Percentiles rank a stretch among this genome's conserved stretches.
Evolutionary conservation across 1,284 basidiomycete genomes (phyloP).

Genomic region (Fomitopsis pinicola): DNA sequence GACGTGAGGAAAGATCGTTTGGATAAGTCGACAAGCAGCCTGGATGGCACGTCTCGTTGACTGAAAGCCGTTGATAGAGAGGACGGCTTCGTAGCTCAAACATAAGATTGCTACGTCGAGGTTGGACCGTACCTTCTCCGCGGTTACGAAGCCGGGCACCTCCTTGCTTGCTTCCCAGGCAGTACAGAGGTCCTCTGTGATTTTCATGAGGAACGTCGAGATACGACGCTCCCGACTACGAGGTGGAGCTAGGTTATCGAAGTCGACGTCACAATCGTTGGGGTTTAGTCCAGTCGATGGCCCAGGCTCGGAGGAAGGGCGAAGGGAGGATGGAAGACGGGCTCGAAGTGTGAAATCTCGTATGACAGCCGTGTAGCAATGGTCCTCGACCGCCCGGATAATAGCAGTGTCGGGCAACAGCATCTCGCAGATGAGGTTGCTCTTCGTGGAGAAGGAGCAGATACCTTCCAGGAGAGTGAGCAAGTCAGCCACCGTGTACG

Average conservation of each 20-base stretch:
- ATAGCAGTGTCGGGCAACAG: constrained; percentile 65
- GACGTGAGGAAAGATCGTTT: constrained; percentile 38
- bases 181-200: constrained; percentile 45
- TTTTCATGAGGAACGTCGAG: constrained; percentile 58
- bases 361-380: constrained; percentile 53
- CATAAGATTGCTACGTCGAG: constrained; percentile 67
- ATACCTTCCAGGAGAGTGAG: constrained; percentile 60
- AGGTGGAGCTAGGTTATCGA: constrained; percentile 35
- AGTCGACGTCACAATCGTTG: background rate
- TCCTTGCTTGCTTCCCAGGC: constrained; percentile 46
- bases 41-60: constrained; percentile 58
- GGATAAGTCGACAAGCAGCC: constrained; percentile 53
- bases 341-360: constrained; percentile 69
- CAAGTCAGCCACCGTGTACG: constrained; percentile 57
- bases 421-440: constrained; percentile 40
- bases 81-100: constrained; percentile 64
- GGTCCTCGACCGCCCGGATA: constrained; percentile 54
- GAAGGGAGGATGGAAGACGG: constrained; percentile 46
- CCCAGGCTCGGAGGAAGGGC: background rate
- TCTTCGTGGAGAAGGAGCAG: constrained; percentile 48
- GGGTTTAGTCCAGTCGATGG: background rate
- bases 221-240: constrained; percentile 58
- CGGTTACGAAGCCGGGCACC: constrained; percentile 36
- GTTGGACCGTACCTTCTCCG: constrained; percentile 59
- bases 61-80: constrained; percentile 59